Base-by-base conservation (phyloP, 73 alveolate species). In the Paramecium pentaurelia region DNA sequence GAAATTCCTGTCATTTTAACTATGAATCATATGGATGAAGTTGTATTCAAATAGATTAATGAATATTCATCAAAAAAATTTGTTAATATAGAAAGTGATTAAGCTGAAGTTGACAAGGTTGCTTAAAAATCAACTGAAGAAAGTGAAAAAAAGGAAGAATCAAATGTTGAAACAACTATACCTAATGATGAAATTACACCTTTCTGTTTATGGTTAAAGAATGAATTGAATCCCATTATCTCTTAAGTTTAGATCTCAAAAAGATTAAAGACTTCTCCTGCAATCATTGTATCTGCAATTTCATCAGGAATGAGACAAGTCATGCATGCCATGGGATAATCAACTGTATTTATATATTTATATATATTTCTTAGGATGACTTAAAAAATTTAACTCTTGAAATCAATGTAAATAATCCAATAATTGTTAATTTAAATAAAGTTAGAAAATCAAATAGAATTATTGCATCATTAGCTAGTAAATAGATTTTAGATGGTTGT, bases 161-260 rank as follows among this genome's bases (percentile, higher is more conserved):
- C 64, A 4, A 44, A 36, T 34, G 87, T 30, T 30, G 87, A 32
- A 44, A 51, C 93, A 47, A 92, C 95, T 68, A 42, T 96, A 22
- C 98, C 98, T 25, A 97, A 95, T 64, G 97, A 93, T 16, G 98
- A 97, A 20, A 40, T 93, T 14, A 64, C 97, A 18, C 88, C 96
- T 2, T 96, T 97, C 93, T 84, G 95, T 38, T 86, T 95, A 37
- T 97, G 99, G 99, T 49, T 97, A 51, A 95, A 95, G 92, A 95
- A 93, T 73, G 99, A 97, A 86, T 85, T 93, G 54, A 60, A 40
- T 27, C 95, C 96, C 47, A 87, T 64, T 32, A 93, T 96, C 38
- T 37, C 84, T 2, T 95, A 94, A 71, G 99, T 97, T 14, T 68
- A 94, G 25, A 54, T 97, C 59, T 96, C 98, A 12, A 94, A 94